A percentile compares a stretch with the other conserved stretches of the same genome.
Evolutionary conservation across 2,329 filamentous ascomycete genomes (phyloP).

Genomic region (Colletotrichum cereale): DNA sequence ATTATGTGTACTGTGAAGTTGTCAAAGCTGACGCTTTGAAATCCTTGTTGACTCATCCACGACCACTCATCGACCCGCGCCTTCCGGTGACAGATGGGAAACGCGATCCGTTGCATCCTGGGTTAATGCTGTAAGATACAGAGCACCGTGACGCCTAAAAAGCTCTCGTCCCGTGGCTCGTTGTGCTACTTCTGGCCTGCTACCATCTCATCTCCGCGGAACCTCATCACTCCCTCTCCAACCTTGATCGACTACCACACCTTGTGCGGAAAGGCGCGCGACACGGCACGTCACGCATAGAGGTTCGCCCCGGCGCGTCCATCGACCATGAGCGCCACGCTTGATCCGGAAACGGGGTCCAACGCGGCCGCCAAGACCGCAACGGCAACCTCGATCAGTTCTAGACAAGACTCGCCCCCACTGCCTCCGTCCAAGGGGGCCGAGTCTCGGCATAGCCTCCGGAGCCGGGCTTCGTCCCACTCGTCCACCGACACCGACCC

Average conservation of each 20-base stretch:
- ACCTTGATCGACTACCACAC: not conserved
- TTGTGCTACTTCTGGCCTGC: not conserved
- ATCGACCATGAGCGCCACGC: slow-evolving; percentile 27
- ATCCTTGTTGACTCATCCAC: not conserved
- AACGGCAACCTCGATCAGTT: slow-evolving; percentile 26
- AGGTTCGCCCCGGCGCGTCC: not conserved
- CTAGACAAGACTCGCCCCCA: slow-evolving; percentile 34
- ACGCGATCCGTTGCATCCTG: not conserved
- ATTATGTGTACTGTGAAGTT: not conserved
- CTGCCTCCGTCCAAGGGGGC: slow-evolving; percentile 20
- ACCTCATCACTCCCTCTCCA: not conserved
- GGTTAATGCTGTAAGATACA: slow-evolving; percentile 9
- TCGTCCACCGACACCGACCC: slow-evolving; percentile 40
- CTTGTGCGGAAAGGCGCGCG: not conserved
- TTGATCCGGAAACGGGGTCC: slow-evolving; percentile 36
- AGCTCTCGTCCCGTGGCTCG: slow-evolving; percentile 23
- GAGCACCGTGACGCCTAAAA: slow-evolving; percentile 9
- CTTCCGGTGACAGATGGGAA: not conserved
- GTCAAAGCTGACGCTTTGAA: not conserved
- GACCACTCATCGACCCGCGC: not conserved
- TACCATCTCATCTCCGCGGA: not conserved
- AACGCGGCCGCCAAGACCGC: slow-evolving; percentile 24
- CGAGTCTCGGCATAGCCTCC: slow-evolving; percentile 33
- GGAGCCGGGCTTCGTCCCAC: slow-evolving; percentile 21
- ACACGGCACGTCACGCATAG: not conserved